Conservation (phyloP, 129 eudicot species). For the Deinandra increscens region DNA sequence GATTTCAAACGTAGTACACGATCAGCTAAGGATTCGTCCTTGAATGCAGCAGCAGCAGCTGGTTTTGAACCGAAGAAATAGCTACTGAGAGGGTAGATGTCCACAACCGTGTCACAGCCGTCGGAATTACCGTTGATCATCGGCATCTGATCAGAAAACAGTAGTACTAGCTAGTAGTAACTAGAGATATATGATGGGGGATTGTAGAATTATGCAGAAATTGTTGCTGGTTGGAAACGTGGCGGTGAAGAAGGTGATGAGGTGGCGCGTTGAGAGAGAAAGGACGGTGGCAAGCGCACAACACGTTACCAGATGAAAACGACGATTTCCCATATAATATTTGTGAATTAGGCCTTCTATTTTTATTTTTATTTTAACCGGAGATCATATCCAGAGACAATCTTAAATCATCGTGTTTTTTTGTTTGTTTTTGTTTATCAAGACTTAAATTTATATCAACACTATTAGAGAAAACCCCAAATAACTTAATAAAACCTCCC, state of each 20-base stretch:
- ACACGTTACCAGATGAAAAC: background rate
- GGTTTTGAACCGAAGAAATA: constrained; percentile 70
- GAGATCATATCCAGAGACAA: too few relatives aligned
- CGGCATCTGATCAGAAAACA: constrained; percentile 1
- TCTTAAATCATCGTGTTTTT: too few relatives aligned
- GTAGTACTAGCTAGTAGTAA: background rate
- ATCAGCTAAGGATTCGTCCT: constrained; percentile 51
- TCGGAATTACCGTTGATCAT: background rate
- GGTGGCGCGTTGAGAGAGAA: constrained; percentile 28
- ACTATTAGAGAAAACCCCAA: too few relatives aligned
- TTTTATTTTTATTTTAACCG: too few relatives aligned
- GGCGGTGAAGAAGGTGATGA: constrained; percentile 32
- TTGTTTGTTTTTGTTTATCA: too few relatives aligned
- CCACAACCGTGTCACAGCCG: constrained; percentile 27
- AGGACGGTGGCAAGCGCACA: constrained; percentile 17
- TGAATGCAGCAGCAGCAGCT: constrained; percentile 26
- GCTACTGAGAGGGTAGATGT: constrained; percentile 57
- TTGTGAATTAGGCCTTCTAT: too few relatives aligned
- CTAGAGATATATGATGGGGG: too few relatives aligned
- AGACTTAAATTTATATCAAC: too few relatives aligned
- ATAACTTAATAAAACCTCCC: too few relatives aligned
- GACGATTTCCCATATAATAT: too few relatives aligned
- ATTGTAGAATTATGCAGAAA: background rate
- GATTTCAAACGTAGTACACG: constrained; percentile 56
- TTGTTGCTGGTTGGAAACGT: constrained; percentile 2